Evolutionary conservation across 1,284 basidiomycete species (phyloP).

Genomic region (Cutaneotrichosporon curvatum): DNA sequence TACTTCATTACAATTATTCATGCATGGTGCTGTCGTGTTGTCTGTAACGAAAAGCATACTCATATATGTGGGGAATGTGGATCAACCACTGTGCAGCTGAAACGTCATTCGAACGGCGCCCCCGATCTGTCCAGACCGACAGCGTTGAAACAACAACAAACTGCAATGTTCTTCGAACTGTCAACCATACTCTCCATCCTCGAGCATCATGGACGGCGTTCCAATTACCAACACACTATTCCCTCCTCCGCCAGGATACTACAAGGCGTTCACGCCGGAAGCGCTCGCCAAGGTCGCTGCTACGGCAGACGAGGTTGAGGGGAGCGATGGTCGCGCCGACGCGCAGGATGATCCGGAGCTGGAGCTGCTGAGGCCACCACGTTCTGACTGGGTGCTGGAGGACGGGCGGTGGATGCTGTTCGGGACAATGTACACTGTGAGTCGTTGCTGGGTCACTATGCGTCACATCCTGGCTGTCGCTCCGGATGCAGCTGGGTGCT

Average conservation of each 20-base stretch:
- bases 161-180: no score
- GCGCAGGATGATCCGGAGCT: constrained; percentile 19
- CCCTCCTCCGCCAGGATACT: constrained; percentile 40
- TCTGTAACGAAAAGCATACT: background rate
- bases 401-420: constrained; percentile 42
- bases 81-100: no score
- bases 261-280: constrained; percentile 29
- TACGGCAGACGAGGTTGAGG: constrained; percentile 1
- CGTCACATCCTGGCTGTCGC: background rate
- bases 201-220: constrained; percentile 14
- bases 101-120: no score
- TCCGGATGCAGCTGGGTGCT: no score
- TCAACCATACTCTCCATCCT: background rate
- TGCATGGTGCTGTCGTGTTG: background rate
- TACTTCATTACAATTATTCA: background rate
- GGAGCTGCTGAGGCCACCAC: constrained; percentile 22
- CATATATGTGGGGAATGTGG: no score
- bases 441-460: constrained; percentile 2
- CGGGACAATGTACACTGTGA: constrained; percentile 37
- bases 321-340: background rate
- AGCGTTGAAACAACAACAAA: no score
- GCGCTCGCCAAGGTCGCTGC: constrained; percentile 21
- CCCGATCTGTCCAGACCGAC: no score
- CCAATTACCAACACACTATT: constrained; percentile 43
- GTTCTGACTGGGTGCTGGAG: constrained; percentile 34